phyloP scores from a whole-genome alignment of 306 rosid genomes.

The Trichosanthes cucumerina region DNA sequence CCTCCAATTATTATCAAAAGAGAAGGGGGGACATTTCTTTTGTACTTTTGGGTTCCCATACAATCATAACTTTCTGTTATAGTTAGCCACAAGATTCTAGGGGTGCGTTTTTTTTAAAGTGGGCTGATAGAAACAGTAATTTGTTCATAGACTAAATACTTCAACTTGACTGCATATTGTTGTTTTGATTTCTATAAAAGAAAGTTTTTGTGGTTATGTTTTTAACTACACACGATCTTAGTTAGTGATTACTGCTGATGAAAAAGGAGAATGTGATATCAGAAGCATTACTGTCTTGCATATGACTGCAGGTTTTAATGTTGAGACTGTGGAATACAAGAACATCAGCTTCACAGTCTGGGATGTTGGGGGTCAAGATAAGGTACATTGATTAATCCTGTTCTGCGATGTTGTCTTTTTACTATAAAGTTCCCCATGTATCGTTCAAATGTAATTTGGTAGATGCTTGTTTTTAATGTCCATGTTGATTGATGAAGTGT shows the following conservation, averaged over 20 bases:
- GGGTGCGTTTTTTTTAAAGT: background rate
- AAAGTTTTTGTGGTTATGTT: background rate
- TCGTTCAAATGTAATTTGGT: background rate
- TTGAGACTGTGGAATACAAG: conserved; percentile 90
- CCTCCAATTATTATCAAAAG: background rate
- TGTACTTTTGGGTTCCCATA: background rate
- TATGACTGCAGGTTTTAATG: conserved; percentile 60
- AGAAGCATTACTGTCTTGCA: conserved; percentile 5
- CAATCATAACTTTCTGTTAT: background rate
- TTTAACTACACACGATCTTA: background rate
- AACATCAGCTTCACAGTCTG: conserved; percentile 97
- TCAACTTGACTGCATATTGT: background rate
- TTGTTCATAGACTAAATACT: background rate
- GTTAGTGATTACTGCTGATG: background rate
- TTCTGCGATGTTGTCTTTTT: background rate
- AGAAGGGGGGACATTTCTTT: background rate
- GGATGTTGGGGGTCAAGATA: conserved; percentile 98
- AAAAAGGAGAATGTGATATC: background rate
- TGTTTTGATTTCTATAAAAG: background rate
- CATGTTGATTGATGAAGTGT: background rate
- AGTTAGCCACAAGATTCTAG: background rate
- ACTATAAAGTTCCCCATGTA: background rate
- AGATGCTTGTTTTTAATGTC: background rate
- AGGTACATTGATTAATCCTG: conserved; percentile 26
- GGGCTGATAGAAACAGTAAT: background rate